Base-by-base conservation (phyloP, 2,329 filamentous ascomycete species). In the Penicillium palitans region DNA sequence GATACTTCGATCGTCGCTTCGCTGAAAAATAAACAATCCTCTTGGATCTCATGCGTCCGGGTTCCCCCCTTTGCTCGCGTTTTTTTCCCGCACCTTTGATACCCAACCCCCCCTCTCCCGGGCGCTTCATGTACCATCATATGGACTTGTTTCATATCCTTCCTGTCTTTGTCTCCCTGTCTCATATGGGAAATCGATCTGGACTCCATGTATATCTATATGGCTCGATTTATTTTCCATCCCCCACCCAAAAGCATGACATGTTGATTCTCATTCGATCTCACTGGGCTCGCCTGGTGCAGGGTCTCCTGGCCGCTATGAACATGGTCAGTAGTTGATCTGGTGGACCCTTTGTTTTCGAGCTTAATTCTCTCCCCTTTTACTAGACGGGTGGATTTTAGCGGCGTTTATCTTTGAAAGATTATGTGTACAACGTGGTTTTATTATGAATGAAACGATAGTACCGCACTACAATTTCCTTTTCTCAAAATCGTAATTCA, bases 1-100 rank as follows among this genome's bases (percentile, higher is more conserved):
- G 90, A 73, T 87, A 90, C 62, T 93, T 93, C 75, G 90, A 93
- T 68, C 82, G 90, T 50, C 79, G 90, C 54, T 93, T 93, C 56
- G 74, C 75, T 39, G 74, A 76, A 52, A 76, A 76, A 69, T 74
- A 68, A 66, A 52, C 49, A 42, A 24, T 21, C 15, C 33, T 55
- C 37, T 12, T 55, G 52, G 52, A 55, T 33, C n/a, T 41, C 37
- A 50, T 41, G 49, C 55, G 49, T 39, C 49, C 54, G 35, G 55
- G 50, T 44, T 35, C 42, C 27, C 21, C 60, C 58, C 63, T 49
- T 62, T 57, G 42, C 39, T 58, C 55, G 57, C 25, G 4, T 55
- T 57, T 39, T 57, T 29, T 59, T 53, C 42, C 52, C 55, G 51
- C 42, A 49, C 45, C 44, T 56, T 66, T 67, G 66, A 68, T 68